Evolutionary conservation across 140 eudicot species (phyloP), one percentile per base, ranked within the genome.

Genomic region (Flaveria floridana): DNA sequence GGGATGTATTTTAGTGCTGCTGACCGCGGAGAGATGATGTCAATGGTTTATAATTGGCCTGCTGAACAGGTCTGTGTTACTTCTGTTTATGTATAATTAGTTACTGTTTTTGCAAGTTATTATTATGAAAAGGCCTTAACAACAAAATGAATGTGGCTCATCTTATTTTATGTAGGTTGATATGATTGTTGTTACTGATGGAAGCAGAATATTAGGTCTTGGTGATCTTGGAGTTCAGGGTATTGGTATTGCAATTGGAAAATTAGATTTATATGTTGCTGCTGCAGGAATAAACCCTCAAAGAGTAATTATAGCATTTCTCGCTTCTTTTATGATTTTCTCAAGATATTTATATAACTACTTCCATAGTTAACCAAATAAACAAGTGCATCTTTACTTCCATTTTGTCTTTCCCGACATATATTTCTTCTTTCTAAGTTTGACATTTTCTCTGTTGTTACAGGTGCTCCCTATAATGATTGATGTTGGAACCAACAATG

Each of bases 11-110:
- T 94, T 76, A 90, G 99, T 68, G 93, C 97, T 70, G 95, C 81
- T 15, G 99, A 90, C 80, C 96, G 99, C 78, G 99, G 99, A 74
- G 99, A 94, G 86, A 94, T 94, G 99, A 94, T 94, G 97, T 90
- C 99, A 70, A 94, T 94, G 99, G 99, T 94, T 76, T 94, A 94
- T 80, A 94, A 94, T 72, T 94, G 99, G 99, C 99, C 99, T 51
- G 96, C 99, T 70, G 97, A 94, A 37, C 97, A 90, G 95, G 99
- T 94, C 28, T 63, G 73, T 65, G n/a, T n/a, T 78, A 62, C 46
- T 64, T 30, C 4, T 63, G 23, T 63, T 15, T 64, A 15, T 64
- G 16, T 63, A 30, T 15, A 28, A n/a, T 16, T 2, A 39, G 16
- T 11, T 66, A 41, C 30, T 7, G 7, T 18, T 65, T 64, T 37